Conservation (phyloP, 2,329 filamentous ascomycete genomes). For the Arthrobotrys musiformis region DNA sequence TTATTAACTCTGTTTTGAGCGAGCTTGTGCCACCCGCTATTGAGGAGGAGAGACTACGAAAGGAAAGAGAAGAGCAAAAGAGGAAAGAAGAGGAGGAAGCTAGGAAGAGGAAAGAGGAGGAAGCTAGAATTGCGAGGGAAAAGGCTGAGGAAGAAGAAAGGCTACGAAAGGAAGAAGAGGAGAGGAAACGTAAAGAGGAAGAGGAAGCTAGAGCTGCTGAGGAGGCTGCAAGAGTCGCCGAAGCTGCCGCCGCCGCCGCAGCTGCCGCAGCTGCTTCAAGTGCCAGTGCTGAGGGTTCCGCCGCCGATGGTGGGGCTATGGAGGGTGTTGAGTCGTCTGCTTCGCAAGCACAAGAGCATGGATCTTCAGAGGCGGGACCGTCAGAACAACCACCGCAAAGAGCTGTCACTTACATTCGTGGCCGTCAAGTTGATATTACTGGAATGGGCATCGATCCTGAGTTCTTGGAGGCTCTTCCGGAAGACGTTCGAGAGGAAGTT, state of each 20-base stretch:
- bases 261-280: conserved; percentile 64
- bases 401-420: conserved; percentile 83
- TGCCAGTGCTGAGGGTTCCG: conserved; percentile 35
- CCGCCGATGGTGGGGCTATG: conserved; percentile 69
- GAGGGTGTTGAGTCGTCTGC: conserved; percentile 76
- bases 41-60: conserved; percentile 78
- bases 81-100: conserved; percentile 71
- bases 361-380: conserved; percentile 62
- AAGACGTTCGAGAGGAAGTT: conserved; percentile 95
- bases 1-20: conserved; percentile 76
- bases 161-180: conserved; percentile 74
- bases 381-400: conserved; percentile 69
- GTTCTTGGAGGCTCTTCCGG: conserved; percentile 95
- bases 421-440: conserved; percentile 90
- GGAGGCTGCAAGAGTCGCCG: conserved; percentile 67
- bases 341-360: conserved; percentile 62
- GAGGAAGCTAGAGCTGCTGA: conserved; percentile 72
- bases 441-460: conserved; percentile 92
- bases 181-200: conserved; percentile 74
- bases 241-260: conserved; percentile 65
- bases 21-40: conserved; percentile 84
- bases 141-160: conserved; percentile 78
- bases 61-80: conserved; percentile 70
- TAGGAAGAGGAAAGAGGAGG: conserved; percentile 72
- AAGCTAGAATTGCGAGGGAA: conserved; percentile 74